phyloP scores from a whole-genome alignment of 345 rosid species.

The Nephelium lappaceum region DNA sequence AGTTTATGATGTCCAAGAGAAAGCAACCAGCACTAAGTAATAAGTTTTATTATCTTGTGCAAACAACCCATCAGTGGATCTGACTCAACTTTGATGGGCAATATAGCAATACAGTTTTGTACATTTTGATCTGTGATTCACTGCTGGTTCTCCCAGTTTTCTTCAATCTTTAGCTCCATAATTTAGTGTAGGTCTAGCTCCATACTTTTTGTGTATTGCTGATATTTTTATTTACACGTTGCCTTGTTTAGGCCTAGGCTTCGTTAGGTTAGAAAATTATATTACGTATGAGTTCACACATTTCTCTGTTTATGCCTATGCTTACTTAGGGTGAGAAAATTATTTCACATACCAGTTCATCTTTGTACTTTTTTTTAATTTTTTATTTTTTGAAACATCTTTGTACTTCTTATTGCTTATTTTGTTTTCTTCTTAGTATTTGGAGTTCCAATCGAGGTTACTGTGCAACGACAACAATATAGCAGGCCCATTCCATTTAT shows the following conservation, averaged over 20 bases:
- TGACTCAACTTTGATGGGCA: not conserved
- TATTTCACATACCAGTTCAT: not conserved
- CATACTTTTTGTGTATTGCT: not conserved
- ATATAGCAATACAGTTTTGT: not conserved
- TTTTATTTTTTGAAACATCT: not conserved
- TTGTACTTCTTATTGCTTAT: constrained; percentile 1
- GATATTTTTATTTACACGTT: not conserved
- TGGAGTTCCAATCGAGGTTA: constrained; percentile 85
- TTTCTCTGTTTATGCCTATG: not conserved
- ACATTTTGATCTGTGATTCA: not conserved
- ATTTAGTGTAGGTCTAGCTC: not conserved
- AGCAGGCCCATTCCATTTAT: constrained; percentile 69
- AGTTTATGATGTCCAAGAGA: constrained; percentile 1
- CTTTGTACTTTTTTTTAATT: constrained; percentile 6
- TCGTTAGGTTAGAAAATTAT: not conserved
- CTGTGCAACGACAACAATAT: constrained; percentile 73
- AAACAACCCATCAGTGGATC: not conserved
- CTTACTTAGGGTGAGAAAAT: not conserved
- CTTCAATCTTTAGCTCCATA: not conserved
- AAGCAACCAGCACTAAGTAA: not conserved
- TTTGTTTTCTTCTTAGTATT: constrained; percentile 50
- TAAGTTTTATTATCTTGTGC: not conserved
- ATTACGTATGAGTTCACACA: no score
- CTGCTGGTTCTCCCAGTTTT: not conserved
- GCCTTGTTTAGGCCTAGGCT: not conserved